Conservation (phyloP, 495 filamentous ascomycete species). For the Penicillium cinerascens region DNA sequence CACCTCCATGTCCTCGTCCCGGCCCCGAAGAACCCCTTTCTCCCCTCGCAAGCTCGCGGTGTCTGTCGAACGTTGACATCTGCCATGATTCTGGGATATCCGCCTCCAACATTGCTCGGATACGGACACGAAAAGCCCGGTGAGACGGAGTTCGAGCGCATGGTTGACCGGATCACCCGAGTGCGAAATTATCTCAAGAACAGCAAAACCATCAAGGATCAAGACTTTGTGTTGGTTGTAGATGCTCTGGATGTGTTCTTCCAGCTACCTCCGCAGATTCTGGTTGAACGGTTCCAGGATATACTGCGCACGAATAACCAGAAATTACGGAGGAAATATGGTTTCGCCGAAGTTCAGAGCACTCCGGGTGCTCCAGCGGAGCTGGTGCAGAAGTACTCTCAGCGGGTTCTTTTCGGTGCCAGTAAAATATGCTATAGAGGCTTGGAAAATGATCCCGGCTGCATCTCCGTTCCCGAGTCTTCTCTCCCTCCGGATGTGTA, state of each 20-base stretch:
- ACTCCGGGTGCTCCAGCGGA: slow-evolving; percentile 21
- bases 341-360: slow-evolving; percentile 33
- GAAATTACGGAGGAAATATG: slow-evolving; percentile 47
- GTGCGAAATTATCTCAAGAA: slow-evolving; percentile 52
- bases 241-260: slow-evolving; percentile 59
- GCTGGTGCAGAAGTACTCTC: slow-evolving; percentile 47
- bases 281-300: slow-evolving; percentile 53
- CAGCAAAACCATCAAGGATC: slow-evolving; percentile 44
- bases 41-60: slow-evolving; percentile 22
- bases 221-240: slow-evolving; percentile 60
- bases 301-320: slow-evolving; percentile 48
- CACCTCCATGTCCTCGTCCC: slow-evolving; percentile 63
- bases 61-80: slow-evolving; percentile 60
- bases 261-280: slow-evolving; percentile 57
- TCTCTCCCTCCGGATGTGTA: slow-evolving; percentile 55
- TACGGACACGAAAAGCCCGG: slow-evolving; percentile 32
- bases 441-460: slow-evolving; percentile 45
- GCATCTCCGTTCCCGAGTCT: slow-evolving; percentile 52
- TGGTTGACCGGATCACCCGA: slow-evolving; percentile 46
- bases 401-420: slow-evolving; percentile 58
- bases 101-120: slow-evolving; percentile 55
- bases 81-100: slow-evolving; percentile 59
- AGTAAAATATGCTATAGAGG: slow-evolving; percentile 55
- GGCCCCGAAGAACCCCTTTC: slow-evolving; percentile 40
- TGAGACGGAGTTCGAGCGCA: slow-evolving; percentile 30